Evolutionary conservation across 2,329 filamentous ascomycete genomes (phyloP).

Genomic region (Diaporthe ampelina): DNA sequence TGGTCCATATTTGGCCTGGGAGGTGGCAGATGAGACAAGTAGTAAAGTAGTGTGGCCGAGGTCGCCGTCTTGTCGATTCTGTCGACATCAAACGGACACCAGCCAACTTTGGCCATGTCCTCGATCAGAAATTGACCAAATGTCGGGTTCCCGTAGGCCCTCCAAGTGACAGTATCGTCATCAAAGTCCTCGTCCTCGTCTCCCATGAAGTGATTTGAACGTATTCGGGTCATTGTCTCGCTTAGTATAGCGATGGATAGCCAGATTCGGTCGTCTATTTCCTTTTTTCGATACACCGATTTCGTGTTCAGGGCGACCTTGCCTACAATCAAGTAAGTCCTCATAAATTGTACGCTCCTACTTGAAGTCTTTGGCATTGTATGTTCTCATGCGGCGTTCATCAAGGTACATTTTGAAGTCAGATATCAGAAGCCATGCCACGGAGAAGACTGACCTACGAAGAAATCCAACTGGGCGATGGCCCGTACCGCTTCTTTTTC

Average conservation of each 20-base stretch:
- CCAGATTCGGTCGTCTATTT: conserved; percentile 10
- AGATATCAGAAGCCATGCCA: neutral
- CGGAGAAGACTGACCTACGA: neutral
- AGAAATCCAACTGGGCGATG: neutral
- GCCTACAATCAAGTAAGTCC: neutral
- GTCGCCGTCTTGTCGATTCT: neutral
- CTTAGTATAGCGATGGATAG: conserved; percentile 1
- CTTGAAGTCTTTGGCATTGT: too few species aligned
- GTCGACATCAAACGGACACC: conserved; percentile 8
- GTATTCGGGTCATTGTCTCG: neutral
- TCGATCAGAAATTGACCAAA: neutral
- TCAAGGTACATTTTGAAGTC: too few species aligned
- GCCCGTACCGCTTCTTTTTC: neutral
- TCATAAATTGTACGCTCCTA: too few species aligned
- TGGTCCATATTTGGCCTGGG: conserved; percentile 4
- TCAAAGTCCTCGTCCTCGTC: neutral
- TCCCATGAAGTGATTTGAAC: neutral
- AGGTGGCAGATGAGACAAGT: conserved; percentile 9
- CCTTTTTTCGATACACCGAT: neutral
- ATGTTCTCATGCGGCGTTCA: too few species aligned
- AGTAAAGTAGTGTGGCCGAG: conserved; percentile 5
- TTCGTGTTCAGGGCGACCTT: conserved; percentile 5
- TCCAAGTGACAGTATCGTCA: neutral
- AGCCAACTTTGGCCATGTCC: neutral
- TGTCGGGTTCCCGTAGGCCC: neutral